Percentiles rank a stretch among this genome's conserved stretches.
Conservation (phyloP, 192 early-diverging fungal species). For the Ambispora gerdemannii region DNA sequence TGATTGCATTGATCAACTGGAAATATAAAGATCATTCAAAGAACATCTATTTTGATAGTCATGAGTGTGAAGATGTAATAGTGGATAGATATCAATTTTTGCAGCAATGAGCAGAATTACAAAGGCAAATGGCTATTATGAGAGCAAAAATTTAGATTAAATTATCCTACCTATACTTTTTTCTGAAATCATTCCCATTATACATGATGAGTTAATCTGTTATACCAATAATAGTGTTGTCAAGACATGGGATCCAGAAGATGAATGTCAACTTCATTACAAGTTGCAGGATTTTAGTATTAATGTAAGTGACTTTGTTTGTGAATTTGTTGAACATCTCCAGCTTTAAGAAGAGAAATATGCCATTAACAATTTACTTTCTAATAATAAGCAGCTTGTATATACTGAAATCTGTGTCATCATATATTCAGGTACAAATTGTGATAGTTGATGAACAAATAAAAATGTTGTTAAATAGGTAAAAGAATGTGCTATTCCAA, state of each 20-base stretch:
- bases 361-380: neutral
- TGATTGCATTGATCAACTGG: neutral
- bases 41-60: slow-evolving; percentile 15
- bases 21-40: slow-evolving; percentile 18
- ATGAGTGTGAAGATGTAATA: slow-evolving; percentile 12
- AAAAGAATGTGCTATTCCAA: slow-evolving; percentile 13
- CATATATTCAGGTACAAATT: neutral
- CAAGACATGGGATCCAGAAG: neutral
- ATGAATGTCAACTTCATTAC: neutral
- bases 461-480: slow-evolving; percentile 24
- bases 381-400: neutral
- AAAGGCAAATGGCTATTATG: neutral
- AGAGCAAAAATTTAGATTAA: neutral
- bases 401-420: neutral
- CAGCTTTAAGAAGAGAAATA: slow-evolving; percentile 2
- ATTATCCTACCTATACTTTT: slow-evolving; percentile 12
- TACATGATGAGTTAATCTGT: neutral
- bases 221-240: slow-evolving; percentile 5
- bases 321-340: neutral
- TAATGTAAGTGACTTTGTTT: slow-evolving; percentile 7
- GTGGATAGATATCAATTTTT: neutral
- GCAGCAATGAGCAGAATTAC: neutral
- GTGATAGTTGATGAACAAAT: slow-evolving; percentile 8
- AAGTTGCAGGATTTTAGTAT: neutral
- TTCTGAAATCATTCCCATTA: slow-evolving; percentile 9